A percentile compares a stretch with the other conserved stretches of the same genome.
These are phyloP conservation scores for Dactylonectria estremocensis DNA, from an alignment of 2,329 filamentous ascomycete genomes.

Conservation along the genomic window DNA sequence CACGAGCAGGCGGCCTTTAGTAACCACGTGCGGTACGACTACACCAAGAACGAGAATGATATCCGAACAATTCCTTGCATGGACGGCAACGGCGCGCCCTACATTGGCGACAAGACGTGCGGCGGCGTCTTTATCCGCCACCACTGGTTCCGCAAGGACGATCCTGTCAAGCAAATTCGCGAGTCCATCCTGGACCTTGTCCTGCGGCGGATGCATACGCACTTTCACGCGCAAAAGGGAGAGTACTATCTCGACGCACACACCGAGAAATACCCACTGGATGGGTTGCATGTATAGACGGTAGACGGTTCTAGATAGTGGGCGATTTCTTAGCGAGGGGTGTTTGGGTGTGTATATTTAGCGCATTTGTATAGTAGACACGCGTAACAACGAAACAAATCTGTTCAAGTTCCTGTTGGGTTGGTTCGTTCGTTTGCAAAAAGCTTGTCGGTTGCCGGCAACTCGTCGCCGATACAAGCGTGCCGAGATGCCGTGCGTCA, in stretches of 20 bases:
- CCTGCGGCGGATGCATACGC: slow-evolving; percentile 35
- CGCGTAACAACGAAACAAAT: too few relatives aligned
- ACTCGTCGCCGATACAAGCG: too few relatives aligned
- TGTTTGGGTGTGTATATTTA: too few relatives aligned
- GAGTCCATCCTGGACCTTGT: slow-evolving; percentile 34
- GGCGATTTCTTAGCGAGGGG: too few relatives aligned
- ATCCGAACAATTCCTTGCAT: slow-evolving; percentile 41
- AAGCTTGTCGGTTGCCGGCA: too few relatives aligned
- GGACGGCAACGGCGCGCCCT: slow-evolving; percentile 46
- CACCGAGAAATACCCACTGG: slow-evolving; percentile 1
- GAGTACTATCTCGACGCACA: background rate
- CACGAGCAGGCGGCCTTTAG: slow-evolving; percentile 50
- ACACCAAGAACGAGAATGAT: slow-evolving; percentile 41
- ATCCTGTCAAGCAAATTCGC: slow-evolving; percentile 35
- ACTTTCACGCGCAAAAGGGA: slow-evolving; percentile 34
- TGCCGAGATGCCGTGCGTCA: too few relatives aligned
- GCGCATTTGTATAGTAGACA: too few relatives aligned
- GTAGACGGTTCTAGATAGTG: background rate
- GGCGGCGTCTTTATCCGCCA: slow-evolving; percentile 46
- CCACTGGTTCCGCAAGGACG: slow-evolving; percentile 45
- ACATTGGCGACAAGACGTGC: slow-evolving; percentile 42
- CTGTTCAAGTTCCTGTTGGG: too few relatives aligned
- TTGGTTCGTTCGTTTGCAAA: too few relatives aligned
- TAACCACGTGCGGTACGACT: slow-evolving; percentile 46
- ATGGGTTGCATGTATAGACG: slow-evolving; percentile 12